Percentiles rank a stretch among this genome's conserved stretches.
Conservation (phyloP, 306 rosid species). For the Rosa chinensis region DNA sequence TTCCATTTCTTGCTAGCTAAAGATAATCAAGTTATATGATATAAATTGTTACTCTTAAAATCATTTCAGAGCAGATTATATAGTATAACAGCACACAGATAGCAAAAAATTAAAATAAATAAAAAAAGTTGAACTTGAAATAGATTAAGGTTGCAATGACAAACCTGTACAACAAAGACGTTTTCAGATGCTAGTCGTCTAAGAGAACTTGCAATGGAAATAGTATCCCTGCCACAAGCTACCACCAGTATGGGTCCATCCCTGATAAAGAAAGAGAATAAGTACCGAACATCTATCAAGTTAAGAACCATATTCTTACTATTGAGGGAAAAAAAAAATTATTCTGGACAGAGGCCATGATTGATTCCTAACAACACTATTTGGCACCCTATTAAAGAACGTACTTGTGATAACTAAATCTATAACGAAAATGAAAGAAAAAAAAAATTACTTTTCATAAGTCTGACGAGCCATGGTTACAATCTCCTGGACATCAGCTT, state of each 20-base stretch:
- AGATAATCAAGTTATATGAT: background rate
- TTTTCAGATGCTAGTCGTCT: conserved; percentile 71
- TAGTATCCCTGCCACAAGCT: conserved; percentile 91
- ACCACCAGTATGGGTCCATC: conserved; percentile 90
- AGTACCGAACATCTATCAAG: conserved; percentile 1
- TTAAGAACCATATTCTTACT: background rate
- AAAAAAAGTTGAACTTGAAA: background rate
- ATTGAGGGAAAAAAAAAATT: background rate
- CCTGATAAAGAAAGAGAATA: conserved; percentile 45
- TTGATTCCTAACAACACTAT: background rate
- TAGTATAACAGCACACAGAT: conserved; percentile 18
- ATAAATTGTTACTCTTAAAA: background rate
- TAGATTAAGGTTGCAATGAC: conserved; percentile 16
- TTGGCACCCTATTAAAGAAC: background rate
- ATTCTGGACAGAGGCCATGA: background rate
- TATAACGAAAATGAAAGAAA: conserved; percentile 7
- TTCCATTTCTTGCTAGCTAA: background rate
- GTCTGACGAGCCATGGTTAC: conserved; percentile 70
- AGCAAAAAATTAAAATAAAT: background rate
- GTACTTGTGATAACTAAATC: conserved; percentile 7
- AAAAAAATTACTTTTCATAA: conserved; percentile 61
- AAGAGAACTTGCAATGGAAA: conserved; percentile 75
- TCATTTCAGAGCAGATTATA: background rate
- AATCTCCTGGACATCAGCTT: conserved; percentile 78
- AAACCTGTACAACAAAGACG: conserved; percentile 87